Percentiles rank a stretch among this genome's conserved stretches.
These are phyloP conservation scores for Heliosperma pusillum DNA, from an alignment of 148 eudicot genomes.

Conservation along the genomic window DNA sequence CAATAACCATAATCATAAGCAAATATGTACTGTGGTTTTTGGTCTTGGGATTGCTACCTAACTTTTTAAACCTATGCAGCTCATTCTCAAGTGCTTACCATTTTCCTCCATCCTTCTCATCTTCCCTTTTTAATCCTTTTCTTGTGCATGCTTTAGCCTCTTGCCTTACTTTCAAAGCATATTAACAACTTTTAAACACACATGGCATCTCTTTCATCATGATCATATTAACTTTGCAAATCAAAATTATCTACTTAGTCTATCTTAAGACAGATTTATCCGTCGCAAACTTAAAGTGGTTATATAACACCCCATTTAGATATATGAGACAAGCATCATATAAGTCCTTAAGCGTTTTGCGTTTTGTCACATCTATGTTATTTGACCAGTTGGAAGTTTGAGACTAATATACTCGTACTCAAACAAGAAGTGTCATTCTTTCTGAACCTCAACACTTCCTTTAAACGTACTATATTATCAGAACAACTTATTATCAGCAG, in stretches of 20 bases:
- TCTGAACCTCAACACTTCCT: too few species aligned
- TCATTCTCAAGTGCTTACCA: slow-evolving; percentile 14
- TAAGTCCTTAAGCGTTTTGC: too few species aligned
- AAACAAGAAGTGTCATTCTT: too few species aligned
- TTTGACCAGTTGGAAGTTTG: too few species aligned
- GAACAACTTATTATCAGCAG: too few species aligned
- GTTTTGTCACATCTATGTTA: too few species aligned
- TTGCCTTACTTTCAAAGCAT: slow-evolving; percentile 24
- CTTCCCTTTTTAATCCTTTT: slow-evolving; percentile 17
- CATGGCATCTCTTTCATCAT: slow-evolving; percentile 34
- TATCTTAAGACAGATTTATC: too few species aligned
- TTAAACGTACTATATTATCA: too few species aligned
- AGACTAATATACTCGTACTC: too few species aligned
- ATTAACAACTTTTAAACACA: slow-evolving; percentile 18
- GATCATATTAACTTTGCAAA: slow-evolving; percentile 14
- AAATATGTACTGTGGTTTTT: slow-evolving; percentile 22
- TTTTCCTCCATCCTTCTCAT: slow-evolving; percentile 23
- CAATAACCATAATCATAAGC: slow-evolving; percentile 29
- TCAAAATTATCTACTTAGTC: background rate
- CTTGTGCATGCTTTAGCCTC: slow-evolving; percentile 23
- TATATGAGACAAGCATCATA: too few species aligned
- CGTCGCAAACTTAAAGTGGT: too few species aligned
- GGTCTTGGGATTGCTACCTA: slow-evolving; percentile 34
- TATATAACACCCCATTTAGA: too few species aligned
- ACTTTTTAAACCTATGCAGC: slow-evolving; percentile 17